phyloP scores from a whole-genome alignment of 768 basidiomycete species.

The Sarcomyxa edulis region DNA sequence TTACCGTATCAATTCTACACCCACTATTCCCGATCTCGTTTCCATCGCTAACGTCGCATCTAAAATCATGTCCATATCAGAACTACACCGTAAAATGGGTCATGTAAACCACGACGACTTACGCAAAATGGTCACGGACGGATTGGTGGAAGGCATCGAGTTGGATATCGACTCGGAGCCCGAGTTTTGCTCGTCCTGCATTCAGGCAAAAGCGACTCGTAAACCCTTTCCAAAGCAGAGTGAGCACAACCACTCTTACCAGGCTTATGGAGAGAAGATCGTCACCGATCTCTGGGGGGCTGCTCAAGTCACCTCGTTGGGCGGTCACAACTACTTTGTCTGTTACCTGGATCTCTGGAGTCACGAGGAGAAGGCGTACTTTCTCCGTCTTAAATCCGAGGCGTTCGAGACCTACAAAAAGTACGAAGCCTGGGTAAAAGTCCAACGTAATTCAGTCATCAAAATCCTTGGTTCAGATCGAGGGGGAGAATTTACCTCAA shows the following conservation, averaged over 20 bases:
- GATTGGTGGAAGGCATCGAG: constrained; percentile 1
- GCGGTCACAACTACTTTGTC: constrained; percentile 11
- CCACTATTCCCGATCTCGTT: too few species aligned
- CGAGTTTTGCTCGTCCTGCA: constrained; percentile 18
- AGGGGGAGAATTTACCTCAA: constrained; percentile 23
- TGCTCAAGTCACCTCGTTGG: constrained; percentile 12
- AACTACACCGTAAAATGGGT: constrained; percentile 6
- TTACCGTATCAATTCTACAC: too few species aligned
- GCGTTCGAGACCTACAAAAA: constrained; percentile 14
- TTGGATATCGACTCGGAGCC: constrained; percentile 2
- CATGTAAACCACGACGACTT: constrained; percentile 4
- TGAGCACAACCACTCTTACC: constrained; percentile 10
- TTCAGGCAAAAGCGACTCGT: constrained; percentile 17
- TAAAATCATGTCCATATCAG: too few species aligned
- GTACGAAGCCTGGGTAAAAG: constrained; percentile 21
- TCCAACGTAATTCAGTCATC: constrained; percentile 18
- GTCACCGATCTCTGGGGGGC: constrained; percentile 21
- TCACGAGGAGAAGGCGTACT: constrained; percentile 11
- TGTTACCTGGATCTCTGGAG: constrained; percentile 11
- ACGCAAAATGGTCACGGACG: constrained; percentile 1
- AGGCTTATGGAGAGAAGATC: constrained; percentile 12
- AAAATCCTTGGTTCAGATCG: constrained; percentile 22
- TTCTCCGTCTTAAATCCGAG: constrained; percentile 14
- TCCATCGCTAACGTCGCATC: too few species aligned
- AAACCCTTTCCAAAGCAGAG: constrained; percentile 16